Conservation (phyloP, 1,284 basidiomycete genomes). For the Trichosporon ovoides region DNA sequence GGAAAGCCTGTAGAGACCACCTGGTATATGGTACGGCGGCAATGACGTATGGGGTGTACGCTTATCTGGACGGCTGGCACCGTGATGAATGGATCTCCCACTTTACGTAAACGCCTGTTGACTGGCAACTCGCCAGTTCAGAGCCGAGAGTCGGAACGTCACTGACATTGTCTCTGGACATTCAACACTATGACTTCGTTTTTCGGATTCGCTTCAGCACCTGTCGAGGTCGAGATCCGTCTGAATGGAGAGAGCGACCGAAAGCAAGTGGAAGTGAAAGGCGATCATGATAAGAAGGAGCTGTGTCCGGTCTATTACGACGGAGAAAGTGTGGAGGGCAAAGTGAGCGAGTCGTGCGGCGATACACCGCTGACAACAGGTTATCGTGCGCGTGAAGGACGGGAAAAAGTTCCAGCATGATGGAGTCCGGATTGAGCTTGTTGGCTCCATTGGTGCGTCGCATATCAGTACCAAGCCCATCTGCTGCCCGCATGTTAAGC, state of each 20-base stretch:
- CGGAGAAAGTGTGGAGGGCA: conserved; percentile 80
- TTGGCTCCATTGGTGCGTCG: conserved; percentile 85
- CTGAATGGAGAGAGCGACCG: conserved; percentile 79
- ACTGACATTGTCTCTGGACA: background rate
- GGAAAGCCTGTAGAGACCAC: too few relatives aligned
- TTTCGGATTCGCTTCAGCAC: conserved; percentile 71
- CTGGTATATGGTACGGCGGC: too few relatives aligned
- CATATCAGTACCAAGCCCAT: background rate
- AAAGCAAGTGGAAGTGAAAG: conserved; percentile 62
- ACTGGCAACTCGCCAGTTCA: background rate
- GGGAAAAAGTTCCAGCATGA: conserved; percentile 94
- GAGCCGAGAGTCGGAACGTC: background rate
- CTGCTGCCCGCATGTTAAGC: background rate
- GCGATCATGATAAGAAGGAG: conserved; percentile 70
- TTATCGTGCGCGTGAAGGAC: conserved; percentile 80
- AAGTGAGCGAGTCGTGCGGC: conserved; percentile 56
- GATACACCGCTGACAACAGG: conserved; percentile 52
- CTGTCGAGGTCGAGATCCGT: conserved; percentile 86
- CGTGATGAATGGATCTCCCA: too few relatives aligned
- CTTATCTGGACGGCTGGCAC: too few relatives aligned
- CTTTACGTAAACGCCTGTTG: background rate
- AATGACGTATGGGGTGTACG: too few relatives aligned
- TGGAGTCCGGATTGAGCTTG: conserved; percentile 96
- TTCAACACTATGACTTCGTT: conserved; percentile 54
- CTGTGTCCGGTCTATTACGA: conserved; percentile 93